phyloP scores from a whole-genome alignment of 768 basidiomycete species.

The Kwoniella bestiolae region DNA sequence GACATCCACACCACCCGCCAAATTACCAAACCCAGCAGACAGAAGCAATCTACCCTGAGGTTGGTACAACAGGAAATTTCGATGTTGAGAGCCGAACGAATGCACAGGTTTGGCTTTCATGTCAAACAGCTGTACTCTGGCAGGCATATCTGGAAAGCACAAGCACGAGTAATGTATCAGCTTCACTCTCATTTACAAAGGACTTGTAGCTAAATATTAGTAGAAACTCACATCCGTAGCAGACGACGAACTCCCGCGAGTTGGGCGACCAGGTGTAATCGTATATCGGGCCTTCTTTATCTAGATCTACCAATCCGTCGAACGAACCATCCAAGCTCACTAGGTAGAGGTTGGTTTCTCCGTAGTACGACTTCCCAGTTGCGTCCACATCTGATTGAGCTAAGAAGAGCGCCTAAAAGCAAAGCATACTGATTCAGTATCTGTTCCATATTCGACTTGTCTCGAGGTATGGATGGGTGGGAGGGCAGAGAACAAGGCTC shows the following conservation, averaged over 20 bases:
- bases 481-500: constrained; percentile 19
- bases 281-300: constrained; percentile 97
- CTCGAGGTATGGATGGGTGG: too few relatives aligned
- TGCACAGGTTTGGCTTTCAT: constrained; percentile 82
- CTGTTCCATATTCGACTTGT: too few relatives aligned
- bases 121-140: constrained; percentile 89
- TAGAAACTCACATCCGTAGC: constrained; percentile 83
- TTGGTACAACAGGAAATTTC: constrained; percentile 93
- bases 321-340: constrained; percentile 91
- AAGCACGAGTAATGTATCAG: constrained; percentile 8
- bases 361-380: constrained; percentile 96
- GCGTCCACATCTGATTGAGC: constrained; percentile 97
- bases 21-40: constrained; percentile 93
- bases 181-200: neutral
- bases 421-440: too few relatives aligned
- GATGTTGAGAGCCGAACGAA: constrained; percentile 86
- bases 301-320: constrained; percentile 78
- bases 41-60: constrained; percentile 86
- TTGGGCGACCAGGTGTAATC: constrained; percentile 96
- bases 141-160: constrained; percentile 77
- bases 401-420: constrained; percentile 67
- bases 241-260: constrained; percentile 93
- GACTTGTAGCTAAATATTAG: neutral
- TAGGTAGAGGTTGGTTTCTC: constrained; percentile 92
- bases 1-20: constrained; percentile 90